phyloP scores from a whole-genome alignment of 192 early-diverging fungal species.

The Rhizoclosmatium sp. region DNA sequence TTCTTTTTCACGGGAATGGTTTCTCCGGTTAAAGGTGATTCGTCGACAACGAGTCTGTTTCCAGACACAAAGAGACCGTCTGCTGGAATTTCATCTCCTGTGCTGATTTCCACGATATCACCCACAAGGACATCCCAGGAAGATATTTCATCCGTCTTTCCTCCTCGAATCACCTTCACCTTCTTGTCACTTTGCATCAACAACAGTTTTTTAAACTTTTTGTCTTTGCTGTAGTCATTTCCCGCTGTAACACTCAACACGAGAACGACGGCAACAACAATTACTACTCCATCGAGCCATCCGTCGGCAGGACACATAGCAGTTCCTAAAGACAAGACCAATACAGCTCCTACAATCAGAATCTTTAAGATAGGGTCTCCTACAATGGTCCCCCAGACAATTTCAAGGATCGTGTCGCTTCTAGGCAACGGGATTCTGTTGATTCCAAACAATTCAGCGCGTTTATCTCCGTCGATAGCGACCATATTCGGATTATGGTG shows the following conservation, averaged over 20 bases:
- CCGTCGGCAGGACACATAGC: constrained; percentile 59
- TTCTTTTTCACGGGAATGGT: constrained; percentile 63
- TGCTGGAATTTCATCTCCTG: constrained; percentile 66
- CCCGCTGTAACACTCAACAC: constrained; percentile 66
- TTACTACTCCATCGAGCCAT: constrained; percentile 65
- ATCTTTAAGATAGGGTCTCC: constrained; percentile 70
- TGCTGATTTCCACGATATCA: constrained; percentile 61
- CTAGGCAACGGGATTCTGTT: constrained; percentile 65
- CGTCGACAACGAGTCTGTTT: constrained; percentile 65
- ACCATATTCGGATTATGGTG: constrained; percentile 42
- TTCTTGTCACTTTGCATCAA: constrained; percentile 65
- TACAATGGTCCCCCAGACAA: constrained; percentile 61
- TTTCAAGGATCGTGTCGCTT: constrained; percentile 60
- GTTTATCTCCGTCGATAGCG: constrained; percentile 46
- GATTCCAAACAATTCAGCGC: constrained; percentile 50
- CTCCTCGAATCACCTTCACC: constrained; percentile 61
- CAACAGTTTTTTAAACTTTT: constrained; percentile 67
- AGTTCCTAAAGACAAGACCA: constrained; percentile 59
- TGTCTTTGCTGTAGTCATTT: constrained; percentile 68
- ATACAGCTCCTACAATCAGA: constrained; percentile 60
- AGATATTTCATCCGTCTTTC: constrained; percentile 58
- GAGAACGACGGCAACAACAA: constrained; percentile 64
- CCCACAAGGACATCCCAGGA: constrained; percentile 65
- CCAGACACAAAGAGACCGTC: constrained; percentile 63
- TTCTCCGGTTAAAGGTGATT: constrained; percentile 70